Conservation (phyloP, 2,329 filamentous ascomycete genomes). For the Chaetomiaceae sp. region DNA sequence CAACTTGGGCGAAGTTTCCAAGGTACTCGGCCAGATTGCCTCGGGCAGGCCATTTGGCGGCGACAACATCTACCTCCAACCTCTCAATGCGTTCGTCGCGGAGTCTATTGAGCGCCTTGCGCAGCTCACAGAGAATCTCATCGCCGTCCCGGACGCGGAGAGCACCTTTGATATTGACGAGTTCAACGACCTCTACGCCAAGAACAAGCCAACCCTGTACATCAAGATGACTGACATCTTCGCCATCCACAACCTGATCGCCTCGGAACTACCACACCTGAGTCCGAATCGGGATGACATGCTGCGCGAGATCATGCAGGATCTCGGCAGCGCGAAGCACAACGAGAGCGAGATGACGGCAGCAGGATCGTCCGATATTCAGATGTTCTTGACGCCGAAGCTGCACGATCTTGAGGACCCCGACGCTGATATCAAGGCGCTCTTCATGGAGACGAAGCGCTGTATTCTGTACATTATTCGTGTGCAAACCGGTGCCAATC, state of each 20-base stretch:
- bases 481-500: constrained; percentile 81
- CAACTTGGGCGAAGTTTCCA: constrained; percentile 83
- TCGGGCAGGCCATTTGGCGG: constrained; percentile 86
- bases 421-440: constrained; percentile 80
- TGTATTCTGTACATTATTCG: constrained; percentile 97
- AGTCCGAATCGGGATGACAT: constrained; percentile 79
- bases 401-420: constrained; percentile 87
- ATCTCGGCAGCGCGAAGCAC: constrained; percentile 91
- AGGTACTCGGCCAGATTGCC: constrained; percentile 83
- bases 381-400: constrained; percentile 82
- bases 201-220: constrained; percentile 95
- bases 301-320: constrained; percentile 83
- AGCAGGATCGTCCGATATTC: constrained; percentile 81
- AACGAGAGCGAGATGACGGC: constrained; percentile 91
- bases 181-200: constrained; percentile 95
- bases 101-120: constrained; percentile 77
- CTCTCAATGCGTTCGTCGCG: constrained; percentile 82
- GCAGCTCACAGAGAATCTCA: constrained; percentile 68
- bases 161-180: constrained; percentile 96
- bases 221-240: constrained; percentile 99
- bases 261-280: constrained; percentile 68
- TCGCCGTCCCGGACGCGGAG: constrained; percentile 81
- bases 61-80: constrained; percentile 92
- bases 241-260: constrained; percentile 84
- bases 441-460: constrained; percentile 98